Base-by-base conservation (phyloP, 2,329 filamentous ascomycete genomes). In the Elsinoe australis region DNA sequence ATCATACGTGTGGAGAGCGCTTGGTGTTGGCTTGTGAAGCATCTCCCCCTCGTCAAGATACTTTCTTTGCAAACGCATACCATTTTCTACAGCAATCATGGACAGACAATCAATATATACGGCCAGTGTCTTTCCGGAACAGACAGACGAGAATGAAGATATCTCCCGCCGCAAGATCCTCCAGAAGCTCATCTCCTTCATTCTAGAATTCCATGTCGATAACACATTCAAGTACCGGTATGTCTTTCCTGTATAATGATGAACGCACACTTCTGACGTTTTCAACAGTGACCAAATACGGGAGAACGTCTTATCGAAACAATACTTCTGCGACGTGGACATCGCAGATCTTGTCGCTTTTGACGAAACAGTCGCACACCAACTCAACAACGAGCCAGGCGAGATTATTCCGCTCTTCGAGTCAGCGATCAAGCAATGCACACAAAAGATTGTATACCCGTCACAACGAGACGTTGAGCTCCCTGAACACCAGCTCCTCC, bases 391-490 rank as follows among this genome's bases (percentile, higher is more conserved):
- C 41, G 87, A 95, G 62, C 94, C 92, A 3, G 84, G 83, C 36
- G 89, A 96, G 50, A 85, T 95, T 49, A 92, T 98, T 51, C 90
- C 92, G 52, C 71, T 96, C 47, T 98, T 98, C 59, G 92, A 98
- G 70, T 74, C 76, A 15, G 94, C 90, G 2, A 72, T 98, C 44
- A 88, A 86, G 65, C 85, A 84, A 67, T 96, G 90, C 68, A 95
- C 90, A 21, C 86, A 92, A 60, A 81, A 86, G 58, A 95, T 98
- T 61, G 83, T 98, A 52, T 95, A 88, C 63, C 89, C 92, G 28
- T 82, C 80, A 4, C 74, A 80, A 54, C 74, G 71, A 57, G 71
- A 78, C 49, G 75, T 82, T 61, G 69, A 78, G 49, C 78, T 96
- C 48, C 92, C 90, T 3, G 82, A 94, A 58, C 90, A 96, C 65